Conservation (phyloP, 202 grass and related monocot species). For the Elaeis oleifera region DNA sequence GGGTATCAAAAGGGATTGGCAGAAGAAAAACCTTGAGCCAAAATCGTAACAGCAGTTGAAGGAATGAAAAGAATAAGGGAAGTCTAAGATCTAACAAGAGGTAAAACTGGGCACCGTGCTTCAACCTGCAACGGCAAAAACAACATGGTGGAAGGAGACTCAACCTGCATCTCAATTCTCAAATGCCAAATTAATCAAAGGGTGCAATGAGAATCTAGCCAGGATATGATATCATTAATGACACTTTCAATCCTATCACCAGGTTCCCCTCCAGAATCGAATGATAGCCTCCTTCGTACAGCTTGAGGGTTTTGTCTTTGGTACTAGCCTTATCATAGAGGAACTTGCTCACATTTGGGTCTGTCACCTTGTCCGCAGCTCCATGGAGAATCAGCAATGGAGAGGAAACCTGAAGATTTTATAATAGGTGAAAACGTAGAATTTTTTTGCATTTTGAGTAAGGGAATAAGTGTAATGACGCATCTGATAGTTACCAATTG, state of each 20-base stretch:
- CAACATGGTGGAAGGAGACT: neutral
- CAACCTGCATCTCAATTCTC: neutral
- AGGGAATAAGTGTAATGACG: too few relatives aligned
- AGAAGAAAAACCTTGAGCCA: too few relatives aligned
- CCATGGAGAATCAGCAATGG: conserved; percentile 94
- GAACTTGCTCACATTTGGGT: conserved; percentile 69
- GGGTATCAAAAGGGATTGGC: too few relatives aligned
- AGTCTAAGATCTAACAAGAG: too few relatives aligned
- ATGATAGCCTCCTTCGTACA: conserved; percentile 75
- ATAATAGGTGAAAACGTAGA: too few relatives aligned
- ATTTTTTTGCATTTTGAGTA: too few relatives aligned
- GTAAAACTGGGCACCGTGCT: too few relatives aligned
- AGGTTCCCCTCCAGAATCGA: conserved; percentile 76
- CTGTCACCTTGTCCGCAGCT: conserved; percentile 87
- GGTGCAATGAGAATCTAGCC: conserved; percentile 66
- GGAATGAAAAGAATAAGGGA: too few relatives aligned
- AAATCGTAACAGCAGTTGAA: too few relatives aligned
- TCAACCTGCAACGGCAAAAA: neutral
- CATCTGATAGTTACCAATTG: too few relatives aligned
- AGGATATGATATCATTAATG: conserved; percentile 73
- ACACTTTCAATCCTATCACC: conserved; percentile 60
- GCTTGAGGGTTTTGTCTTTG: conserved; percentile 75
- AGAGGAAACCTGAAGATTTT: conserved; percentile 38
- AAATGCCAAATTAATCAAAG: conserved; percentile 10
- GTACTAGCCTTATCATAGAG: conserved; percentile 61